phyloP scores from a whole-genome alignment of 1,284 basidiomycete genomes.

The Rhodotorula mucilaginosa region DNA sequence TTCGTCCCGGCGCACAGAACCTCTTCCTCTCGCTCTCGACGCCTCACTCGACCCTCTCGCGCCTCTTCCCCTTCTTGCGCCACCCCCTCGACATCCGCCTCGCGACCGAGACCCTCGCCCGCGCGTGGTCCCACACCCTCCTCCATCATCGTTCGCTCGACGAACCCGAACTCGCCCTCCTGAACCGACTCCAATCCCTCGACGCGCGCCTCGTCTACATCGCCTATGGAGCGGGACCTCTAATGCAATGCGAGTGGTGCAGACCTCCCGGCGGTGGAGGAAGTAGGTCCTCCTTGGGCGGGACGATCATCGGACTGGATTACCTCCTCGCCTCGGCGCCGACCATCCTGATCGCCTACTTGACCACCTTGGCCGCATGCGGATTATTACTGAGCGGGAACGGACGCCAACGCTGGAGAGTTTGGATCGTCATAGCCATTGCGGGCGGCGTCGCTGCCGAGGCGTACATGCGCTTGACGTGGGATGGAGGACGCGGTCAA shows the following conservation, averaged over 20 bases:
- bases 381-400: slow-evolving; percentile 13
- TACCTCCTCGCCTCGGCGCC: slow-evolving; percentile 28
- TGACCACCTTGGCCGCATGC: slow-evolving; percentile 1
- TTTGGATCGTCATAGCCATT: slow-evolving; percentile 5
- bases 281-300: background rate
- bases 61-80: slow-evolving; percentile 23
- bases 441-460: background rate
- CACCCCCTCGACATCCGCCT: slow-evolving; percentile 33
- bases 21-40: slow-evolving; percentile 35
- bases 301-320: slow-evolving; percentile 7
- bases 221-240: slow-evolving; percentile 17
- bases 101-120: slow-evolving; percentile 28
- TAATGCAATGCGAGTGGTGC: slow-evolving; percentile 35
- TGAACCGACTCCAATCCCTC: slow-evolving; percentile 31
- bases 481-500: slow-evolving; percentile 15
- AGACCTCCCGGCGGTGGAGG: slow-evolving; percentile 2
- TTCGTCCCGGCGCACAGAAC: slow-evolving; percentile 4
- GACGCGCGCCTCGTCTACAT: slow-evolving; percentile 34
- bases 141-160: background rate
- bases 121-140: slow-evolving; percentile 9
- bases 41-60: slow-evolving; percentile 5
- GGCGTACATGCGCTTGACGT: slow-evolving; percentile 17
- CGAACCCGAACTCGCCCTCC: slow-evolving; percentile 18
- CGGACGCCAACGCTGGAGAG: slow-evolving; percentile 20
- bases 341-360: slow-evolving; percentile 7